Evolutionary conservation across 148 eudicot genomes (phyloP).

Genomic region (Dianthus caryophyllus): DNA sequence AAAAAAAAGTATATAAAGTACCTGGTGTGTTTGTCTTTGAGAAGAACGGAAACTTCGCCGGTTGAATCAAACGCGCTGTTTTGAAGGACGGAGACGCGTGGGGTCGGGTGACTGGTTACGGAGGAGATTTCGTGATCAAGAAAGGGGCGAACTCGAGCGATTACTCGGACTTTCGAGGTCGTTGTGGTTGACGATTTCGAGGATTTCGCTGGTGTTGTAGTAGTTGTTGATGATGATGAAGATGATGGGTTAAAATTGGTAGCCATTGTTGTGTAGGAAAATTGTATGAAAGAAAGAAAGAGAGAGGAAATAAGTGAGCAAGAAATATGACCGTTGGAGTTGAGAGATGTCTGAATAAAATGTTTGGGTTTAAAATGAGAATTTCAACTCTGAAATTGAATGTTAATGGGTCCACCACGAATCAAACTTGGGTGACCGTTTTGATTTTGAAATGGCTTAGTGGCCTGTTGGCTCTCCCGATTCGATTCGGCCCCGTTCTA

Average conservation of each 20-base stretch:
- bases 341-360: not conserved
- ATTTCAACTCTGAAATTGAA: not conserved
- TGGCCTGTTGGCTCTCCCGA: too few species aligned
- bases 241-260: constrained; percentile 7
- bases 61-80: constrained; percentile 19
- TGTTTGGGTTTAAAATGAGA: not conserved
- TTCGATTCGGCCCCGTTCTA: too few species aligned
- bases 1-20: constrained; percentile 1
- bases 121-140: constrained; percentile 44
- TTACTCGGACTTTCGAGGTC: constrained; percentile 60
- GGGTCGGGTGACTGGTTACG: constrained; percentile 22
- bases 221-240: too few species aligned
- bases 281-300: not conserved
- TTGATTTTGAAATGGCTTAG: not conserved
- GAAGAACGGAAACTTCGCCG: constrained; percentile 57
- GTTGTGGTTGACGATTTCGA: constrained; percentile 8
- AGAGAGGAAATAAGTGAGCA: not conserved
- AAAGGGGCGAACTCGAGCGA: constrained; percentile 72
- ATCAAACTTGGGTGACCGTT: not conserved
- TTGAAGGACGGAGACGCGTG: constrained; percentile 45
- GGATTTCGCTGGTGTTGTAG: constrained; percentile 42
- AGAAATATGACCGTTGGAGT: constrained; percentile 5
- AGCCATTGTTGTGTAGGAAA: constrained; percentile 16
- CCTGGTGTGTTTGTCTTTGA: constrained; percentile 76
- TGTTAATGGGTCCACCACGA: not conserved